These are phyloP conservation scores for Saccharomyces hybrid DNA, from an alignment of 1,139 yeast genomes.

Conservation along the genomic window DNA sequence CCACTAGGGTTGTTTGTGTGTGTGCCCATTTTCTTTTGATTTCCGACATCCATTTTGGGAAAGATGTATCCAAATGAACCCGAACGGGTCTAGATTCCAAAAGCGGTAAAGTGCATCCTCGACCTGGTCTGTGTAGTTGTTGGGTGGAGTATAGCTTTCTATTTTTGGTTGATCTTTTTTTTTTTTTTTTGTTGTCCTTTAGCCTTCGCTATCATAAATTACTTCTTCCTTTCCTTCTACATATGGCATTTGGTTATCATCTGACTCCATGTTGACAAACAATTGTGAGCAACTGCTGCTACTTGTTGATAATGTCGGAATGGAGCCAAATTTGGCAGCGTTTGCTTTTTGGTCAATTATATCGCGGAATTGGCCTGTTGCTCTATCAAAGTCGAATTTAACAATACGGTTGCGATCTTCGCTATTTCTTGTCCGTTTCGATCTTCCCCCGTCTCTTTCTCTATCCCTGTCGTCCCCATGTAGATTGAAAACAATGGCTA, in stretches of 20 bases:
- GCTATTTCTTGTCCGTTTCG: background rate
- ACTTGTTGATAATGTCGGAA: background rate
- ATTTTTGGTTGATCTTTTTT: background rate
- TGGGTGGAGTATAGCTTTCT: background rate
- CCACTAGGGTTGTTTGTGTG: background rate
- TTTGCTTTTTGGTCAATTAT: background rate
- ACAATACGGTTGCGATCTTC: background rate
- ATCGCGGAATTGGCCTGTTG: background rate
- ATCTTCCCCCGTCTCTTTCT: background rate
- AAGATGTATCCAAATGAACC: background rate
- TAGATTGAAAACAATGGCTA: conserved; percentile 8
- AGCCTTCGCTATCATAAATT: conserved; percentile 8
- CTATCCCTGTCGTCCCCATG: conserved; percentile 1
- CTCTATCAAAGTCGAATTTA: background rate
- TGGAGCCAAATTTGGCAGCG: background rate
- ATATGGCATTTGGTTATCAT: background rate
- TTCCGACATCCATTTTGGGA: background rate
- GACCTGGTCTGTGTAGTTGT: background rate
- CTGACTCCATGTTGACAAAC: background rate
- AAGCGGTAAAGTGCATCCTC: background rate
- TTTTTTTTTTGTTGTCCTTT: background rate
- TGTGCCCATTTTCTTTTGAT: background rate
- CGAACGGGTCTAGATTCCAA: background rate
- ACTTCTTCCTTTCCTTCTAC: conserved; percentile 4
- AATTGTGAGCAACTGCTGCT: background rate